These are phyloP conservation scores for peach (Prunus persica) DNA, from an alignment of 306 rosid species.

Conservation along the genomic window DNA sequence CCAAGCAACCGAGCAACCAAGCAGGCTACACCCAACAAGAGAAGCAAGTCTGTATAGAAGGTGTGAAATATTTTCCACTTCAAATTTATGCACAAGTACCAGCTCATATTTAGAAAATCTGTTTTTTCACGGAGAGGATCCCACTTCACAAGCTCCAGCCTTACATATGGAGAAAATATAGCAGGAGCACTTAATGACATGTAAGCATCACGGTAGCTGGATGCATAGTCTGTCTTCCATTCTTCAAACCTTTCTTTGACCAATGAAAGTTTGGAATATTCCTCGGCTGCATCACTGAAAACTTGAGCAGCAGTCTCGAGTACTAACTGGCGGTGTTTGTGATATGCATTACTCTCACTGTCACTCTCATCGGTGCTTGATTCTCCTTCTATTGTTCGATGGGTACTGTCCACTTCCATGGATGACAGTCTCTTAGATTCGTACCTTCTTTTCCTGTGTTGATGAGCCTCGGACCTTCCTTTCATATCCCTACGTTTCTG, in stretches of 20 bases:
- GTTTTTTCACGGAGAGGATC: constrained; percentile 81
- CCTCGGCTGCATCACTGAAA: constrained; percentile 88
- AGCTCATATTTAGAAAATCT: constrained; percentile 81
- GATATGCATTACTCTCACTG: constrained; percentile 65
- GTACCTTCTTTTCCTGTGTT: constrained; percentile 41
- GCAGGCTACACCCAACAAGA: constrained; percentile 3
- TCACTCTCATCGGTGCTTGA: constrained; percentile 98
- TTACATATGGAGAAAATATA: constrained; percentile 89
- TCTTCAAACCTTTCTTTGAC: constrained; percentile 86
- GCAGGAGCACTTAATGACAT: constrained; percentile 81
- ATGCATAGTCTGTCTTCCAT: constrained; percentile 71
- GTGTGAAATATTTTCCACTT: constrained; percentile 6
- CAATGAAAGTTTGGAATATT: constrained; percentile 67
- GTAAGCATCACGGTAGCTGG: constrained; percentile 80
- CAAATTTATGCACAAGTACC: constrained; percentile 49
- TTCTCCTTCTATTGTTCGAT: constrained; percentile 81
- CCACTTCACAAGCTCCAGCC: constrained; percentile 95
- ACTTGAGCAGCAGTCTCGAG: constrained; percentile 81
- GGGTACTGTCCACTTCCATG: constrained; percentile 57
- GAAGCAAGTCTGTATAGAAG: neutral
- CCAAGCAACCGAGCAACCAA: neutral
- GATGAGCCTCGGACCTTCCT: constrained; percentile 58
- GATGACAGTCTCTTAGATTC: constrained; percentile 46
- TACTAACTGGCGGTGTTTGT: constrained; percentile 58
- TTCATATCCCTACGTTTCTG: constrained; percentile 85